Percentiles rank a stretch among this genome's conserved stretches.
phyloP scores from a whole-genome alignment of 345 rosid species.

The Dipteronia dyeriana region DNA sequence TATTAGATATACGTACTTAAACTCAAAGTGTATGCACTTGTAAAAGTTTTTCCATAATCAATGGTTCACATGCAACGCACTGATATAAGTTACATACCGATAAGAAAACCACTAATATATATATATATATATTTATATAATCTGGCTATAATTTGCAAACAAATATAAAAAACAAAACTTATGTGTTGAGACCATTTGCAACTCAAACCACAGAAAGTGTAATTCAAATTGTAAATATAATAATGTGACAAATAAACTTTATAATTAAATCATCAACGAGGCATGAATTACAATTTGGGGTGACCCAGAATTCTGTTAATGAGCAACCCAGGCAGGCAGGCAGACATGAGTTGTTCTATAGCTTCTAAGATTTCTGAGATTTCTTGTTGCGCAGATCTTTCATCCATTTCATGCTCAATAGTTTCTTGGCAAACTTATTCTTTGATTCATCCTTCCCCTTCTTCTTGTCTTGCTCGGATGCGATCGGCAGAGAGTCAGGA shows the following conservation, averaged over 20 bases:
- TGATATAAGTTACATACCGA: too few species aligned
- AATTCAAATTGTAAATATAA: not conserved
- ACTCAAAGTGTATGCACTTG: too few species aligned
- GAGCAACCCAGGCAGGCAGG: not conserved
- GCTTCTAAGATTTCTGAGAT: not conserved
- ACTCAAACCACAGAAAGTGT: not conserved
- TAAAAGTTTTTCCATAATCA: too few species aligned
- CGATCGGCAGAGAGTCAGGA: constrained; percentile 37
- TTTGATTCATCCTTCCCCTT: constrained; percentile 36
- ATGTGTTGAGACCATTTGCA: not conserved
- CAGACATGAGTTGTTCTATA: not conserved
- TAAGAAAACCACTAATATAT: too few species aligned
- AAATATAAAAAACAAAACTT: too few species aligned
- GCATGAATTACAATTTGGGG: not conserved
- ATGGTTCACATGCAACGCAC: too few species aligned
- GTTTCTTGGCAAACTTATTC: constrained; percentile 28
- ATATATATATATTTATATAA: too few species aligned
- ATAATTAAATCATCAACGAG: not conserved
- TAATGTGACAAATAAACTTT: not conserved
- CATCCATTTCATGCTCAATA: constrained; percentile 33
- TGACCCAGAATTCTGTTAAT: not conserved
- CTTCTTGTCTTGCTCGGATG: constrained; percentile 28
- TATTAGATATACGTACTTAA: too few species aligned
- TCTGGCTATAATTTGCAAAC: not conserved
- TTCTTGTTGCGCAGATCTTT: constrained; percentile 37